A percentile compares a stretch with the other conserved stretches of the same genome.
Evolutionary conservation across 2,329 filamentous ascomycete genomes (phyloP).

Genomic region (Calcarisporium arbuscula): DNA sequence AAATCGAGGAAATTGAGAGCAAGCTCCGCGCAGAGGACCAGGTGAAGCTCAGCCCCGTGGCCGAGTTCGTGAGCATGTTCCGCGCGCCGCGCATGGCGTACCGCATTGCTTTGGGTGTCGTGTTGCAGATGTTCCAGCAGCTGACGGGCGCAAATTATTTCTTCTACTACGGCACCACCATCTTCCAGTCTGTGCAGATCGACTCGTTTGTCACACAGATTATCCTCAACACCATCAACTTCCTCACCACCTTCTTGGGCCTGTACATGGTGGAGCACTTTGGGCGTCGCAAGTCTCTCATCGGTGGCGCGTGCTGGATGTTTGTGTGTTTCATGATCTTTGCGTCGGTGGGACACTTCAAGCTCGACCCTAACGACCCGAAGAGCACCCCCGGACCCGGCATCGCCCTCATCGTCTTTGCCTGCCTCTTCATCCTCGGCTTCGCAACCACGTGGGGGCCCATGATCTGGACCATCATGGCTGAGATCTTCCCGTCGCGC

Average conservation of each 20-base stretch:
- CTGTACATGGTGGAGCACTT: constrained; percentile 65
- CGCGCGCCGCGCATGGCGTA: constrained; percentile 58
- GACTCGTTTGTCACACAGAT: constrained; percentile 62
- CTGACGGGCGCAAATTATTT: constrained; percentile 63
- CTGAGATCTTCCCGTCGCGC: constrained; percentile 58
- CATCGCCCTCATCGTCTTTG: constrained; percentile 57
- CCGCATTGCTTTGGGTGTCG: constrained; percentile 53
- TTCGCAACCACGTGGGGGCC: constrained; percentile 64
- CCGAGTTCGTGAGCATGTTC: constrained; percentile 53
- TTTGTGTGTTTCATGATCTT: constrained; percentile 54
- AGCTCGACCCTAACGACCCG: constrained; percentile 30
- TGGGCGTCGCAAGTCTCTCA: constrained; percentile 57
- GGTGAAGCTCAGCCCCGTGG: constrained; percentile 32
- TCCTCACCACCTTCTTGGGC: constrained; percentile 59
- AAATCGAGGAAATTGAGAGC: constrained; percentile 47
- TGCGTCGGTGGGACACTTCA: constrained; percentile 45
- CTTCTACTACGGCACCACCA: constrained; percentile 57
- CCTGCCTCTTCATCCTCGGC: constrained; percentile 56
- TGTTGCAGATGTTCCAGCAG: constrained; percentile 61
- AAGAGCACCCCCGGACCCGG: constrained; percentile 36
- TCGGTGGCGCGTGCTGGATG: constrained; percentile 57
- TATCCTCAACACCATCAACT: constrained; percentile 62
- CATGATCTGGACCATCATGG: constrained; percentile 58
- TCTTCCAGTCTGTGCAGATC: constrained; percentile 38
- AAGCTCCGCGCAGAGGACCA: constrained; percentile 44